phyloP scores from a whole-genome alignment of 1,284 basidiomycete genomes.

The Melampsora larici-populina region DNA sequence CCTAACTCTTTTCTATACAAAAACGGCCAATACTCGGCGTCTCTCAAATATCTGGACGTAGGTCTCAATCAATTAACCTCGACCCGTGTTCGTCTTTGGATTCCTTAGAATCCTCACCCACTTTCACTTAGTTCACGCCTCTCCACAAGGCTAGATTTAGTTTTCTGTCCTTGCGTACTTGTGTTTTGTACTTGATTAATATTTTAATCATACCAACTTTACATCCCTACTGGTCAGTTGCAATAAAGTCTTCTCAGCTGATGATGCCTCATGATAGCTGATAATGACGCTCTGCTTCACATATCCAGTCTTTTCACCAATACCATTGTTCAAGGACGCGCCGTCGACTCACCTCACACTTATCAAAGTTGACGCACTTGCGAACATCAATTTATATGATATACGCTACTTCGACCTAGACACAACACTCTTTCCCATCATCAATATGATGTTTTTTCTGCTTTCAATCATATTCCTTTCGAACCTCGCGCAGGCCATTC shows the following conservation, averaged over 20 bases:
- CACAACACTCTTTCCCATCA: background rate
- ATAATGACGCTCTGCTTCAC: too few species aligned
- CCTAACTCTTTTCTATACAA: background rate
- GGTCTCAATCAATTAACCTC: background rate
- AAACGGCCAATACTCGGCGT: background rate
- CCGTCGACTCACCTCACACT: too few species aligned
- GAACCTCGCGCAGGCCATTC: background rate
- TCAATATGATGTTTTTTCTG: background rate
- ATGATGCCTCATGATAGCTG: too few species aligned
- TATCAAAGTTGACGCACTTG: too few species aligned
- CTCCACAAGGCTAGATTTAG: background rate
- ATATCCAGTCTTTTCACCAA: too few species aligned
- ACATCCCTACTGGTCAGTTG: background rate
- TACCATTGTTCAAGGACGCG: too few species aligned
- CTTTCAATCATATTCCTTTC: background rate
- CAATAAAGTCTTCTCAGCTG: background rate
- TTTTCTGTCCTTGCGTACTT: background rate
- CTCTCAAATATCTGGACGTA: background rate
- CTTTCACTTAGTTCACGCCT: conserved; percentile 1
- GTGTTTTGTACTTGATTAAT: background rate
- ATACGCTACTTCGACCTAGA: background rate
- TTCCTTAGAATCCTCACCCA: background rate
- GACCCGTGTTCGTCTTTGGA: background rate
- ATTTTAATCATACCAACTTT: background rate
- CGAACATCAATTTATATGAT: background rate